Evolutionary conservation across 306 rosid species (phyloP).

Genomic region (Fragaria nilgerrensis): DNA sequence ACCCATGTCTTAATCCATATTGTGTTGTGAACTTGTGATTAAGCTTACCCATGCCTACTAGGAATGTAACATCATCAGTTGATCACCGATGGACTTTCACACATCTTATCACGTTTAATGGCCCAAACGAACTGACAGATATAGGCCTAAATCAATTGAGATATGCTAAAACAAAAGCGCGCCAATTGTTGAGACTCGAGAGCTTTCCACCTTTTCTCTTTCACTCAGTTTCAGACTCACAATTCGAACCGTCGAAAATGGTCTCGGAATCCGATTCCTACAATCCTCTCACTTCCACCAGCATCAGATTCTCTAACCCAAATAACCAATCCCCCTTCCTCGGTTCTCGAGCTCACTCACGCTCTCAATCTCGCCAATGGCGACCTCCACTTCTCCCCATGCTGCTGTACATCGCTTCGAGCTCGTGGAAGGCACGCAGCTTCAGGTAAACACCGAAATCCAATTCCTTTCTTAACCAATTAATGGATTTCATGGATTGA

Average conservation of each 20-base stretch:
- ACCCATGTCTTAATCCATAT: no score
- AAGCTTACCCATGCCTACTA: no score
- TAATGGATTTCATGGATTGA: not conserved
- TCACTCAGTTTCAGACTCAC: no score
- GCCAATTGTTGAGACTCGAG: not conserved
- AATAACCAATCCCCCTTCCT: not conserved
- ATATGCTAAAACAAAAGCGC: not conserved
- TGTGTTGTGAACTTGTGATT: no score
- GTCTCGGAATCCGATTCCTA: no score
- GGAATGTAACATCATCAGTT: no score
- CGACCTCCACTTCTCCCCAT: constrained; percentile 14
- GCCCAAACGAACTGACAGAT: not conserved
- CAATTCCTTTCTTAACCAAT: not conserved
- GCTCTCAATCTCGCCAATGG: constrained; percentile 11
- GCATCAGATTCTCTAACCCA: constrained; percentile 1
- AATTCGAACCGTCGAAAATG: no score
- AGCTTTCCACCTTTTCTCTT: no score
- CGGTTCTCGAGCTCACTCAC: not conserved
- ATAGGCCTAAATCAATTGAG: no score
- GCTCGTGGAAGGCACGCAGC: constrained; percentile 28
- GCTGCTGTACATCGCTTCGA: constrained; percentile 23
- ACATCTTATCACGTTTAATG: not conserved
- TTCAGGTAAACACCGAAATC: constrained; percentile 9
- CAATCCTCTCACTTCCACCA: no score
- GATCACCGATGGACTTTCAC: no score